Conservation (phyloP, 331 rosid species). For the Ulmus americana region DNA sequence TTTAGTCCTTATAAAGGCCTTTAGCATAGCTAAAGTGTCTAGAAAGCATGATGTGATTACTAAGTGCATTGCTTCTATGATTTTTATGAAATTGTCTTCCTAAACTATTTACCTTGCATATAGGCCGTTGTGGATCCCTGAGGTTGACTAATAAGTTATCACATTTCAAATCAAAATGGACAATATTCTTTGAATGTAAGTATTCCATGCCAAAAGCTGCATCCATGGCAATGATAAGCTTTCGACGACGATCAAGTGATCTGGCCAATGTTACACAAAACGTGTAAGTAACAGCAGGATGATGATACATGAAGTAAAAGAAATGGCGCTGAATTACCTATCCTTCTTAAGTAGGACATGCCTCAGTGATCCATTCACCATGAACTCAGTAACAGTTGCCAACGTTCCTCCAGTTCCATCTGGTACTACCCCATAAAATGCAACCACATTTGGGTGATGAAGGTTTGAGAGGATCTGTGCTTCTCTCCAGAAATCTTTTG, state of each 20-base stretch:
- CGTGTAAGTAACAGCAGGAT: constrained; percentile 23
- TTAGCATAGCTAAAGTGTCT: neutral
- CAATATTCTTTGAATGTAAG: constrained; percentile 81
- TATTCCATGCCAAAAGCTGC: constrained; percentile 99
- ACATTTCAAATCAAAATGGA: constrained; percentile 92
- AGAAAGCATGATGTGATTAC: neutral
- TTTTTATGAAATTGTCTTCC: neutral
- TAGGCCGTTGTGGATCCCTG: constrained; percentile 82
- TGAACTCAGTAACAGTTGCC: constrained; percentile 87
- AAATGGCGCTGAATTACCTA: constrained; percentile 35
- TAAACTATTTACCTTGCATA: constrained; percentile 66
- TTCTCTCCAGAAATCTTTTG: constrained; percentile 91
- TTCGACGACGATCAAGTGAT: constrained; percentile 75
- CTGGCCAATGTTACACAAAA: constrained; percentile 40
- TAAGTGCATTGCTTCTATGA: neutral
- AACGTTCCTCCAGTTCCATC: constrained; percentile 78
- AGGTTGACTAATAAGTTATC: constrained; percentile 90
- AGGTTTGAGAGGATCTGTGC: constrained; percentile 84
- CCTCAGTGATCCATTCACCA: constrained; percentile 93
- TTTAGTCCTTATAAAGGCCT: constrained; percentile 10
- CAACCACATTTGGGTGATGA: constrained; percentile 96
- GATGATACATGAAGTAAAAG: constrained; percentile 13
- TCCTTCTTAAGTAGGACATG: constrained; percentile 69
- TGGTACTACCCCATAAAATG: constrained; percentile 90
- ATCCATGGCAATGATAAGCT: constrained; percentile 79